Base-by-base conservation (phyloP, 2,329 filamentous ascomycete species). In the Scedosporium minutisporum region DNA sequence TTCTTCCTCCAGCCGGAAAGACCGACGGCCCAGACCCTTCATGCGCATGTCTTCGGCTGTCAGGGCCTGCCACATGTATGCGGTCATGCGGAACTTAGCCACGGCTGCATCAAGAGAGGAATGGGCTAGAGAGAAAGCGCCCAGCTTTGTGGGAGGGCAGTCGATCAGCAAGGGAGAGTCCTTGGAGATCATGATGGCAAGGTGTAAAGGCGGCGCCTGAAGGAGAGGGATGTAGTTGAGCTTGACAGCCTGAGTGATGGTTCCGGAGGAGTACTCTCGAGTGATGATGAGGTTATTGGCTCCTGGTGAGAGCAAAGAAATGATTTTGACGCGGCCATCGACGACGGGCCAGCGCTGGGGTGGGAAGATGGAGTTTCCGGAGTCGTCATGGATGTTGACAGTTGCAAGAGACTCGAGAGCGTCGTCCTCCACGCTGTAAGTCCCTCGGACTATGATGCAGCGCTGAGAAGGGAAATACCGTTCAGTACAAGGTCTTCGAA, bases 51-150 rank as follows among this genome's bases (percentile, higher is more conserved):
- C 87, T 69, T 91, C 88, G 23, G 87, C 87, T 1, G 87, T 90
- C 63, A 89, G 87, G 23, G 88, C 87, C 70, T 91, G 88, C 87
- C 88, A 90, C 63, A 91, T 80, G 71, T 90, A 90, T 25, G 87
- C 88, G 21, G 87, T 82, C 82, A 89, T 89, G 62, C 87, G 81
- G 67, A 89, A 87, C 70, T 91, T 91, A 67, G 82, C 80, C 60
- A 89, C 80, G 1, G 88, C 87, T 18, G 83, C 82, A 29, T 87
- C 81, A 18, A 90, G 70, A 10, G 78, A 84, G 4, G 72, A 70
- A 63, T 76, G 74, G 0, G 73, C 69, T 41, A 68, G 70, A 72
- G 87, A 87, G 60, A 82, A 79, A 65, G 82, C 78, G 63, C 80
- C 77, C 62, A 82, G 79, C 67, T 88, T 86, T 33, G 71, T 64